These are phyloP conservation scores for barley (Hordeum vulgare) DNA, from an alignment of 176 grass and related monocot species.

Conservation along the genomic window MorexV3_pseudomolecules_assembly NC_058519.1:635177717-635178216, in stretches of 20 bases:
- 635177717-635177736: background rate
- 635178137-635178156: no score
- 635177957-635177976: background rate
- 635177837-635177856: slow-evolving; percentile 14
- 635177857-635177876: background rate
- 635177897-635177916: slow-evolving; percentile 4
- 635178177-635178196: no score
- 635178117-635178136: no score
- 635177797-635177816: background rate
- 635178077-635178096: no score
- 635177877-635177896: background rate
- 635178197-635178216: no score
- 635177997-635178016: no score
- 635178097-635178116: no score
- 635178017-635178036: no score
- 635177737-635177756: slow-evolving; percentile 49
- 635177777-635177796: background rate
- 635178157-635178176: no score
- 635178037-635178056: no score
- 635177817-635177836: slow-evolving; percentile 5
- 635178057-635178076: no score
- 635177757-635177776: background rate
- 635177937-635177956: background rate
- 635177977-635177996: no score
- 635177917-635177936: slow-evolving; percentile 10